Conservation (phyloP, 2,329 filamentous ascomycete species). For the Corniculantispora saksenae region DNA sequence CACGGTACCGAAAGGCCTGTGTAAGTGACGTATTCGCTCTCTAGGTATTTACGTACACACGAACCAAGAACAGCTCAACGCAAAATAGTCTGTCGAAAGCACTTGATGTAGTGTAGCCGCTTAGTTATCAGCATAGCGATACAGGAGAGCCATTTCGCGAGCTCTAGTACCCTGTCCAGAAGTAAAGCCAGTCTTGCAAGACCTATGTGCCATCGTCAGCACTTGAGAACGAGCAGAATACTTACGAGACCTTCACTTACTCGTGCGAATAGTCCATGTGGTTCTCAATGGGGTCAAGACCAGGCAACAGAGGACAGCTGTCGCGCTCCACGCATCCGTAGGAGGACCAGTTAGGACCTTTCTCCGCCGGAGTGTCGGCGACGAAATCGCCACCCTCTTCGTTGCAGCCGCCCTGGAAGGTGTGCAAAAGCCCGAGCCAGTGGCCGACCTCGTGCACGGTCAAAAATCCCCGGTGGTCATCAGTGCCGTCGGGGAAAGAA, state of each 20-base stretch:
- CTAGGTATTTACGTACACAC: too few species aligned
- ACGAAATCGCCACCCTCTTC: conserved; percentile 39
- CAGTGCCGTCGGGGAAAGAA: conserved; percentile 39
- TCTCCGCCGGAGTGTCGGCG: conserved; percentile 42
- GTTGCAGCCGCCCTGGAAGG: conserved; percentile 46
- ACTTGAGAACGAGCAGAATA: neutral
- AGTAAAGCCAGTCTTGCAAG: conserved; percentile 13
- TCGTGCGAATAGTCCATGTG: conserved; percentile 39
- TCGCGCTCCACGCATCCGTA: conserved; percentile 39
- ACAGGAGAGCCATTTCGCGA: neutral
- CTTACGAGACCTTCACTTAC: neutral
- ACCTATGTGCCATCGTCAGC: neutral
- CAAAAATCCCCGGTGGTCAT: conserved; percentile 38
- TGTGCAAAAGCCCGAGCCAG: conserved; percentile 51
- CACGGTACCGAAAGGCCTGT: neutral
- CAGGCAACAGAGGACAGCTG: conserved; percentile 34
- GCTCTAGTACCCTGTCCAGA: neutral
- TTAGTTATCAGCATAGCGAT: neutral
- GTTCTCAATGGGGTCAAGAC: conserved; percentile 40
- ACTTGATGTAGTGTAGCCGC: too few species aligned
- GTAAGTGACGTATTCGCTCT: neutral
- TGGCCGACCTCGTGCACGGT: conserved; percentile 47
- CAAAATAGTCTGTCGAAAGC: neutral
- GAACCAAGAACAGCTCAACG: neutral
- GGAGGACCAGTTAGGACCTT: conserved; percentile 27